These are phyloP conservation scores for Neurospora sp. DNA, from an alignment of 2,329 filamentous ascomycete genomes.

Conservation along the genomic window DNA sequence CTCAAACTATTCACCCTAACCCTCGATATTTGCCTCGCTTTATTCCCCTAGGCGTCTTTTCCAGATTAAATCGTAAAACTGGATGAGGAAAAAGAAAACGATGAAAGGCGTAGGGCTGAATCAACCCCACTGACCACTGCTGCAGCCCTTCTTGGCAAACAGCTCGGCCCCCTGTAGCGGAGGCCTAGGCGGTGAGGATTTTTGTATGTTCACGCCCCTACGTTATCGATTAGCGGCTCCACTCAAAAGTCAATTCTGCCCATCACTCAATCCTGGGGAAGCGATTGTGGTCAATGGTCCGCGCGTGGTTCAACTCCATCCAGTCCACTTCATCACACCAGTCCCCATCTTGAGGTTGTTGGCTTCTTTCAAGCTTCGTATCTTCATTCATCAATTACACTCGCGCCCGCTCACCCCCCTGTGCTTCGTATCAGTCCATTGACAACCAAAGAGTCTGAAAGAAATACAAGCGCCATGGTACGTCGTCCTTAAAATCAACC, in stretches of 20 bases:
- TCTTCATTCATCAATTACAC: too few species aligned
- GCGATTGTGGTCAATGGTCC: neutral
- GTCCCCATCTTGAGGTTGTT: too few species aligned
- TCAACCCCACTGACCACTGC: neutral
- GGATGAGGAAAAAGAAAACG: neutral
- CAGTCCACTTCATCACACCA: neutral
- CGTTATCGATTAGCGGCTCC: slow-evolving; percentile 4
- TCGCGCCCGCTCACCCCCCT: neutral
- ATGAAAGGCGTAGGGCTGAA: neutral
- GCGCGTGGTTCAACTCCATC: neutral
- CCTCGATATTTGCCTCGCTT: neutral
- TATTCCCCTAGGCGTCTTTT: neutral
- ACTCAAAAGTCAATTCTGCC: slow-evolving; percentile 19
- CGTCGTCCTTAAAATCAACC: neutral
- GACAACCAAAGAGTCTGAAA: neutral
- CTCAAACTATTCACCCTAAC: neutral
- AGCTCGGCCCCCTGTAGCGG: neutral
- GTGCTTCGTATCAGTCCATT: neutral
- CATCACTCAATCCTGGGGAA: neutral
- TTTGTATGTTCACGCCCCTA: neutral
- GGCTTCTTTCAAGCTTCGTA: too few species aligned
- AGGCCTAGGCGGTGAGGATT: neutral
- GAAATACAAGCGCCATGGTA: neutral
- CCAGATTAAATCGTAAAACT: neutral
- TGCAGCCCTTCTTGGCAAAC: neutral